A percentile compares a stretch with the other conserved stretches of the same genome.
These are phyloP conservation scores for Saccharomycopsis olivae DNA, from an alignment of 805 yeast species.

Conservation along the genomic window DNA sequence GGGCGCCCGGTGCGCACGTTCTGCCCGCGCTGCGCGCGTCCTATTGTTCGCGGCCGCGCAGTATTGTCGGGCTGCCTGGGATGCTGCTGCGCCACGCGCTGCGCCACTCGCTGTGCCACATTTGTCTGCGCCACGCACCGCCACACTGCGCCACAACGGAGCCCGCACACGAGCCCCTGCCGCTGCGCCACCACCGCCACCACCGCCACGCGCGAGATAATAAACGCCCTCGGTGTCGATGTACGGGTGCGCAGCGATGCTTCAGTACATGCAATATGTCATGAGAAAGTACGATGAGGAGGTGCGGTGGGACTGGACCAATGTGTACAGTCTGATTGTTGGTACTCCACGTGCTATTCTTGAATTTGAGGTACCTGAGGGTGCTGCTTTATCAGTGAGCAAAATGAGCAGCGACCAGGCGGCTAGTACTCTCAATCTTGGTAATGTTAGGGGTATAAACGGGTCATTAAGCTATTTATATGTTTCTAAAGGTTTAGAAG, in stretches of 20 bases:
- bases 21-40: too few relatives aligned
- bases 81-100: too few relatives aligned
- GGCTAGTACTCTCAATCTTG: slow-evolving; percentile 62
- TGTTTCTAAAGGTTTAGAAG: slow-evolving; percentile 48
- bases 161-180: too few relatives aligned
- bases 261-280: slow-evolving; percentile 79
- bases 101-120: too few relatives aligned
- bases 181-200: too few relatives aligned
- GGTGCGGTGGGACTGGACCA: slow-evolving; percentile 73
- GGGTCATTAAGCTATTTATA: slow-evolving; percentile 82
- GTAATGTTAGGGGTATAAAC: slow-evolving; percentile 52
- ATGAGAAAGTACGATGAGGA: slow-evolving; percentile 58
- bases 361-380: slow-evolving; percentile 64
- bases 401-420: slow-evolving; percentile 59
- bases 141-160: too few relatives aligned
- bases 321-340: slow-evolving; percentile 63
- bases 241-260: slow-evolving; percentile 38
- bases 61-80: too few relatives aligned
- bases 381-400: slow-evolving; percentile 53
- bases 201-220: too few relatives aligned
- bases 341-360: slow-evolving; percentile 60
- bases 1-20: too few relatives aligned
- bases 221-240: too few relatives aligned
- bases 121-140: too few relatives aligned
- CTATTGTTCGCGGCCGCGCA: too few relatives aligned